phyloP scores from a whole-genome alignment of 108 stramenopile genomes.

The Poteriospumella lacustris region DNA sequence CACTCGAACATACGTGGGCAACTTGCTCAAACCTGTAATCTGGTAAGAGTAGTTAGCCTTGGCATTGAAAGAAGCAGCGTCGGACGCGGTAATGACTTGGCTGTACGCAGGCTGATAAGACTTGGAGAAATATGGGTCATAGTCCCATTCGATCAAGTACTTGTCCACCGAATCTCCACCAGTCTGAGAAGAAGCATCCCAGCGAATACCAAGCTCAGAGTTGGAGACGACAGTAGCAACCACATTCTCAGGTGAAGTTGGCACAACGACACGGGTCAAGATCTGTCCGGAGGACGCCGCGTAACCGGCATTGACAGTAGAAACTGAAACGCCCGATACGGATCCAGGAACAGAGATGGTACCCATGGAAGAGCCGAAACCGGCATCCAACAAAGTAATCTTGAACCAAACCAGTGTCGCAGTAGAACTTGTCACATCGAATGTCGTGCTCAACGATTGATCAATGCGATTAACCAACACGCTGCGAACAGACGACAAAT shows the following conservation, averaged over 20 bases:
- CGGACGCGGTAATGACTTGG: neutral
- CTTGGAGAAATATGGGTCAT: neutral
- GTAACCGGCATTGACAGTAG: neutral
- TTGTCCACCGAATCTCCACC: slow-evolving; percentile 57
- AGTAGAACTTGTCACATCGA: neutral
- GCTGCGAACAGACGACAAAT: neutral
- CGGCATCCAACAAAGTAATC: neutral
- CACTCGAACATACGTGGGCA: slow-evolving; percentile 3
- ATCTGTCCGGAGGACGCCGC: neutral
- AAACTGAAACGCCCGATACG: neutral
- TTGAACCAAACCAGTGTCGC: neutral
- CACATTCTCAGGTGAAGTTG: slow-evolving; percentile 44
- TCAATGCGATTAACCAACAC: neutral
- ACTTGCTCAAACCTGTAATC: neutral
- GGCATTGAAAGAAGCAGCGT: neutral
- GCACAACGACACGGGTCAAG: too few relatives aligned
- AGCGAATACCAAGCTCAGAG: slow-evolving; percentile 55
- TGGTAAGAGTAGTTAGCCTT: slow-evolving; percentile 20
- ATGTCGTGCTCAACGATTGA: neutral
- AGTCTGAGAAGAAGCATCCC: slow-evolving; percentile 52
- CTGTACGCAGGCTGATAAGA: neutral
- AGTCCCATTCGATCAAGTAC: slow-evolving; percentile 68
- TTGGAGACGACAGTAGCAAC: slow-evolving; percentile 54
- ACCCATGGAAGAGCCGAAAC: neutral
- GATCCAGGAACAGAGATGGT: neutral